Evolutionary conservation across 2,329 filamentous ascomycete species (phyloP).

Genomic region (Corinectria fuckeliana): DNA sequence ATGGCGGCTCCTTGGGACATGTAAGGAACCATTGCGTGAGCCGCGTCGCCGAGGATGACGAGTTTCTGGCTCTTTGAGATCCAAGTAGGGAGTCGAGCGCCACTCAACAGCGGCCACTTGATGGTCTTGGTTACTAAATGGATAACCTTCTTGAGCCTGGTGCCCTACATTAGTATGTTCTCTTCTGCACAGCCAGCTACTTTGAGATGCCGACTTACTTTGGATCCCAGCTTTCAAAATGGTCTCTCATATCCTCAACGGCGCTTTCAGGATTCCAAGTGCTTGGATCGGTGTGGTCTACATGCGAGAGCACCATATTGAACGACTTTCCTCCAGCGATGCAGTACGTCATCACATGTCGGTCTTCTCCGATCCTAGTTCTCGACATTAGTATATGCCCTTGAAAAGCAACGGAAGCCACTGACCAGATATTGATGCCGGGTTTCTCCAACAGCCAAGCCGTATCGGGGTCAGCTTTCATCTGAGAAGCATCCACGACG

Average conservation of each 20-base stretch:
- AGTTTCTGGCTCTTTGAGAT: slow-evolving; percentile 39
- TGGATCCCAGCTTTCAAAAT: slow-evolving; percentile 44
- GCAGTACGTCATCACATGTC: slow-evolving; percentile 54
- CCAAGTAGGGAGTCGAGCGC: slow-evolving; percentile 38
- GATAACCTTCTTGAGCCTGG: slow-evolving; percentile 46
- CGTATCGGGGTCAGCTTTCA: slow-evolving; percentile 44
- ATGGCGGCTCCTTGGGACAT: slow-evolving; percentile 53
- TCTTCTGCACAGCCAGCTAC: too few species aligned
- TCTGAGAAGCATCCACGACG: slow-evolving; percentile 46
- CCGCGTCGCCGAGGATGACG: slow-evolving; percentile 50
- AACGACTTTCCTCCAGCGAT: slow-evolving; percentile 51
- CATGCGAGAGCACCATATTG: slow-evolving; percentile 54
- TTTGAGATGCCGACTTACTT: too few species aligned
- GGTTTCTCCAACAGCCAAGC: slow-evolving; percentile 49
- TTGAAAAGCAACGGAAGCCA: neutral
- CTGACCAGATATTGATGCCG: slow-evolving; percentile 48
- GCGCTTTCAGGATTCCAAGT: slow-evolving; percentile 38
- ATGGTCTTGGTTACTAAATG: slow-evolving; percentile 42
- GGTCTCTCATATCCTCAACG: slow-evolving; percentile 42
- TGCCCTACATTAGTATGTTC: neutral
- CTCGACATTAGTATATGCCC: neutral
- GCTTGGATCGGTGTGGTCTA: slow-evolving; percentile 43
- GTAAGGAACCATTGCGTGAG: slow-evolving; percentile 53
- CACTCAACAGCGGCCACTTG: slow-evolving; percentile 44
- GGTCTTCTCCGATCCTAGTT: slow-evolving; percentile 47